Conservation (phyloP, 2,329 filamentous ascomycete species). For the Zarea fungicola region DNA sequence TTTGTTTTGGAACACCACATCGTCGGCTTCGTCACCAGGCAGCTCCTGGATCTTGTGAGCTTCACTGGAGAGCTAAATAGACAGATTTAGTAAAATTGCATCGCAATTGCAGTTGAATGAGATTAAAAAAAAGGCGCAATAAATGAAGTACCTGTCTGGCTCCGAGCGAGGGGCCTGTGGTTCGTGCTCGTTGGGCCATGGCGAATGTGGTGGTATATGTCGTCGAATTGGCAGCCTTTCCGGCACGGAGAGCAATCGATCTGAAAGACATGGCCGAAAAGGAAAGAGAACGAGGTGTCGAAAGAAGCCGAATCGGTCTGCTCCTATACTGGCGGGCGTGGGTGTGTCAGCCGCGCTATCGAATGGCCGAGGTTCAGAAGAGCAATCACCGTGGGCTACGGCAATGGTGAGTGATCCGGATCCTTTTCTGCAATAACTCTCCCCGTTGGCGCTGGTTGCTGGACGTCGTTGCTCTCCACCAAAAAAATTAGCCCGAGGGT, state of each 20-base stretch:
- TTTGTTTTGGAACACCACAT: slow-evolving; percentile 85
- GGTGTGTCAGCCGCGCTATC: slow-evolving; percentile 7
- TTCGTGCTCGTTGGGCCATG: slow-evolving; percentile 81
- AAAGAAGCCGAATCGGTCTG: slow-evolving; percentile 1
- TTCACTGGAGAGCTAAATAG: slow-evolving; percentile 28
- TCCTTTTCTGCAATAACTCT: slow-evolving; percentile 4
- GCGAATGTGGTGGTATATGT: slow-evolving; percentile 36
- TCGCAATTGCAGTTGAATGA: no score
- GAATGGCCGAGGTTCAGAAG: slow-evolving; percentile 5
- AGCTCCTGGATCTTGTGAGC: slow-evolving; percentile 46
- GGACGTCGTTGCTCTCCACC: slow-evolving; percentile 13
- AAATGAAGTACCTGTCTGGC: slow-evolving; percentile 29
- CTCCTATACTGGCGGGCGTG: slow-evolving; percentile 9
- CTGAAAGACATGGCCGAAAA: slow-evolving; percentile 50
- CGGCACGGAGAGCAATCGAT: slow-evolving; percentile 49
- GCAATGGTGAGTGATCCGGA: slow-evolving; percentile 6
- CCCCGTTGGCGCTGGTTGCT: background rate
- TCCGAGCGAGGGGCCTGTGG: slow-evolving; percentile 54
- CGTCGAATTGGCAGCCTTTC: slow-evolving; percentile 42
- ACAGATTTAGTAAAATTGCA: slow-evolving; percentile 6
- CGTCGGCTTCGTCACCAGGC: slow-evolving; percentile 69
- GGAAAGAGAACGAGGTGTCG: slow-evolving; percentile 4
- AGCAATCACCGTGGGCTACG: background rate
- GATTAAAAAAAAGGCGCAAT: no score
- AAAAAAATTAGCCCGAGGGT: slow-evolving; percentile 25